These are phyloP conservation scores for Neurospora tetrasperma DNA, from an alignment of 495 filamentous ascomycete genomes.

Conservation along the genomic window DNA sequence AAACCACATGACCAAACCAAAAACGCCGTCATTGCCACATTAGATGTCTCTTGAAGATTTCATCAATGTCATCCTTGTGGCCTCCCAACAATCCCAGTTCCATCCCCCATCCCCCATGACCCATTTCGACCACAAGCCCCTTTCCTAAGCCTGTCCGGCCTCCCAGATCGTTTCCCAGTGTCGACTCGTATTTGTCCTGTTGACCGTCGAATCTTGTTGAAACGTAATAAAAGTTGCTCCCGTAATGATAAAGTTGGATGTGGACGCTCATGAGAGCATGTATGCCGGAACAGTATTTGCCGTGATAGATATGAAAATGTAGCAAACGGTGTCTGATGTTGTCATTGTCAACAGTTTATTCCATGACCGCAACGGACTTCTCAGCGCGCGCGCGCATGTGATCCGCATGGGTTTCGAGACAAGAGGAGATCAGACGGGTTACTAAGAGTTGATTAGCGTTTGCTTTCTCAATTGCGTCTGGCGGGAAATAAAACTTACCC, in stretches of 20 bases:
- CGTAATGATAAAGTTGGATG: background rate
- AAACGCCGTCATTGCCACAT: background rate
- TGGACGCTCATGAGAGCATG: background rate
- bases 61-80: background rate
- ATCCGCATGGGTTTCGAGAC: slow-evolving; percentile 73
- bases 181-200: background rate
- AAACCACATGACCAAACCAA: background rate
- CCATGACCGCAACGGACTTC: slow-evolving; percentile 38
- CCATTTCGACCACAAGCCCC: background rate
- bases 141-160: background rate
- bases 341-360: slow-evolving; percentile 5
- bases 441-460: slow-evolving; percentile 37
- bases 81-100: background rate
- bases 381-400: slow-evolving; percentile 64
- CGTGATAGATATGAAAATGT: background rate
- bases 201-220: background rate
- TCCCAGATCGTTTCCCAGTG: background rate
- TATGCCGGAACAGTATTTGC: background rate
- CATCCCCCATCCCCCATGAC: background rate
- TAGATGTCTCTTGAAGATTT: background rate
- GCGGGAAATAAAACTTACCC: slow-evolving; percentile 43
- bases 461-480: background rate
- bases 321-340: background rate
- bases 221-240: background rate
- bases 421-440: slow-evolving; percentile 77